A percentile compares a stretch with the other conserved stretches of the same genome.
These are phyloP conservation scores for Psilocybe tampanensis DNA, from an alignment of 768 basidiomycete species.

Conservation along the genomic window DNA sequence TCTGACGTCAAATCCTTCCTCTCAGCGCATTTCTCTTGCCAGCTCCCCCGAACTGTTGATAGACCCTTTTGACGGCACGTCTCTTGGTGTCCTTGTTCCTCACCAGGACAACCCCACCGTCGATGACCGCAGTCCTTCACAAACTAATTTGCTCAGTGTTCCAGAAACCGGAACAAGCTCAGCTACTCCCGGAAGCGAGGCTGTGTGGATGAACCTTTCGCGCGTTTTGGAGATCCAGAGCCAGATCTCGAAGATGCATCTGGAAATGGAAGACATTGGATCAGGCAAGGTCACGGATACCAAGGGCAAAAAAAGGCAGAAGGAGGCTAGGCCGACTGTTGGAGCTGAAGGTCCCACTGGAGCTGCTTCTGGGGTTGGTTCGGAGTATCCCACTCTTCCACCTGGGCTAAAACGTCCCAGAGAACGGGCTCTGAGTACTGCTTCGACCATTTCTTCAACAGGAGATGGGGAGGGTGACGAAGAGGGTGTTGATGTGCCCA, in stretches of 20 bases:
- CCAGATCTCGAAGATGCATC: constrained; percentile 71
- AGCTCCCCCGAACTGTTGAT: constrained; percentile 19
- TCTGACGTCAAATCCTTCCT: constrained; percentile 3
- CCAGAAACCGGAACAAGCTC: constrained; percentile 11
- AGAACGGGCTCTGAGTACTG: constrained; percentile 22
- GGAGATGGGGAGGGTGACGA: constrained; percentile 44
- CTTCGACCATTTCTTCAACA: constrained; percentile 23
- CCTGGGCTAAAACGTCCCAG: constrained; percentile 19
- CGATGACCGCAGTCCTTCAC: constrained; percentile 16
- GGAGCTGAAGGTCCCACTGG: constrained; percentile 4
- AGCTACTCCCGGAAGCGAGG: constrained; percentile 17
- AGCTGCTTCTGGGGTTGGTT: constrained; percentile 4
- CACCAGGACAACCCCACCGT: constrained; percentile 17
- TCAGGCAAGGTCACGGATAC: constrained; percentile 31
- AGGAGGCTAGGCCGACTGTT: constrained; percentile 22
- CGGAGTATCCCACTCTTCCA: constrained; percentile 13
- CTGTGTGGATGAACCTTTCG: constrained; percentile 66
- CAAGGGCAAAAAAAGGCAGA: constrained; percentile 35
- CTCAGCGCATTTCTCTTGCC: not conserved
- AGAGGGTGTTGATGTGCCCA: constrained; percentile 51
- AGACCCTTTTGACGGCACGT: constrained; percentile 32
- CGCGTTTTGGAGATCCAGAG: constrained; percentile 73
- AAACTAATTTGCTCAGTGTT: constrained; percentile 13
- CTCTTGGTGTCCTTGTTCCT: constrained; percentile 28
- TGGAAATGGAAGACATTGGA: constrained; percentile 74